phyloP scores from a whole-genome alignment of 352 stramenopile genomes.

The Phytophthora sp. region DNA sequence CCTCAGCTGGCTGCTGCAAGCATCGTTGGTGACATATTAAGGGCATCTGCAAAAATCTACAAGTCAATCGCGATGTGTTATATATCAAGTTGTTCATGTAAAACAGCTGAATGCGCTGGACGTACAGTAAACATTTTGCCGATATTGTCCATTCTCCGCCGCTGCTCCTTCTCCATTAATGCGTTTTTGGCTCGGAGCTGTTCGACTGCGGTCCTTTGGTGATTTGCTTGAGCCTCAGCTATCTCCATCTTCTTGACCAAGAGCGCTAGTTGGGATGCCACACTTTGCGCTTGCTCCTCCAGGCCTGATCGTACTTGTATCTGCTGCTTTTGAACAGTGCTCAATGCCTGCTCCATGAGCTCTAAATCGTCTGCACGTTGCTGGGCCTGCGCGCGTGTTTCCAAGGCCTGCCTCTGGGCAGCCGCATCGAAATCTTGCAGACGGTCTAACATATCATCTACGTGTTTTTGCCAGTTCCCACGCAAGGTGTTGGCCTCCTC shows the following conservation, averaged over 20 bases:
- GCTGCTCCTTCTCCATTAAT: conserved; percentile 72
- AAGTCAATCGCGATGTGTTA: conserved; percentile 10
- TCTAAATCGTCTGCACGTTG: conserved; percentile 74
- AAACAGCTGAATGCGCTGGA: not conserved
- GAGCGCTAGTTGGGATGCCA: conserved; percentile 43
- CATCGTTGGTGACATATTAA: conserved; percentile 58
- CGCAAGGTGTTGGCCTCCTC: conserved; percentile 74
- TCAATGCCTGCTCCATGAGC: conserved; percentile 77
- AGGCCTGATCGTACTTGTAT: conserved; percentile 52
- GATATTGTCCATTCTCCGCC: conserved; percentile 76
- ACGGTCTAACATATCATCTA: conserved; percentile 65
- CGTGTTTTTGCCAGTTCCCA: conserved; percentile 73
- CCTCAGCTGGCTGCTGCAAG: conserved; percentile 26
- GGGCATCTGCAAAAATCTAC: conserved; percentile 72
- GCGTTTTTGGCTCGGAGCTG: conserved; percentile 56
- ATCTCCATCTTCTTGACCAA: conserved; percentile 65
- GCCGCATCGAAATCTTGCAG: conserved; percentile 60
- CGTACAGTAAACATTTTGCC: conserved; percentile 78
- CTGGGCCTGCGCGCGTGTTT: conserved; percentile 50
- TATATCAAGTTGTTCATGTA: conserved; percentile 4
- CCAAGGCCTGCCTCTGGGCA: conserved; percentile 47
- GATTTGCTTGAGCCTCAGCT: conserved; percentile 48
- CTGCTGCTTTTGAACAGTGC: conserved; percentile 73
- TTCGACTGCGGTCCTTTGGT: conserved; percentile 45
- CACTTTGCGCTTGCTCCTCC: conserved; percentile 57